Percentiles rank a stretch among this genome's conserved stretches.
Conservation (phyloP, 2,329 filamentous ascomycete species). For the Xylaria sp. region DNA sequence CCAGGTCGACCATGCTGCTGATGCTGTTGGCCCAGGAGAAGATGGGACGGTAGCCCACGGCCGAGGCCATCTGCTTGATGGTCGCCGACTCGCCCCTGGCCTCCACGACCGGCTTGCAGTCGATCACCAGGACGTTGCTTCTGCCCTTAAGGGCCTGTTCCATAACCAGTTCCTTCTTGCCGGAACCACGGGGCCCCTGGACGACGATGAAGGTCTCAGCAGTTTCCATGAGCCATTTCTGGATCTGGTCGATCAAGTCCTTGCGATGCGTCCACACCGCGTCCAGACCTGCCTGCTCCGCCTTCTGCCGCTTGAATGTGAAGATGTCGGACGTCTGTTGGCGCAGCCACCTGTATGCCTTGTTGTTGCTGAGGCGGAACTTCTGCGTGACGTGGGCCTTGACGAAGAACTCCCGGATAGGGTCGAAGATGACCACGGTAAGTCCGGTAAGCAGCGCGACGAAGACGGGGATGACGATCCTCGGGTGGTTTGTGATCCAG, state of each 20-base stretch:
- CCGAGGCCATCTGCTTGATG: slow-evolving; percentile 76
- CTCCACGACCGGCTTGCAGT: slow-evolving; percentile 92
- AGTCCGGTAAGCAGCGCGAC: slow-evolving; percentile 80
- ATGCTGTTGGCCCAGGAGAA: slow-evolving; percentile 97
- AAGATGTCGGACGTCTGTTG: slow-evolving; percentile 70
- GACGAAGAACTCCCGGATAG: slow-evolving; percentile 91
- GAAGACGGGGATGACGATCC: slow-evolving; percentile 81
- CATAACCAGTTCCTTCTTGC: slow-evolving; percentile 84
- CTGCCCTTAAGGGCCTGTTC: slow-evolving; percentile 79
- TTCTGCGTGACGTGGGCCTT: slow-evolving; percentile 81
- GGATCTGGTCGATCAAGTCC: slow-evolving; percentile 78
- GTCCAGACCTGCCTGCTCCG: slow-evolving; percentile 70
- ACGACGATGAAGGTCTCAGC: slow-evolving; percentile 92
- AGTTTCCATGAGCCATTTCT: slow-evolving; percentile 84
- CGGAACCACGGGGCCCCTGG: slow-evolving; percentile 87
- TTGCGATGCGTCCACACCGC: slow-evolving; percentile 89
- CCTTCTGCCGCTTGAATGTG: slow-evolving; percentile 57
- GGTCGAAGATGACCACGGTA: slow-evolving; percentile 90
- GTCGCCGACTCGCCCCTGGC: slow-evolving; percentile 85
- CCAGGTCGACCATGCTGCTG: slow-evolving; percentile 88
- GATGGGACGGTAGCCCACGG: slow-evolving; percentile 89
- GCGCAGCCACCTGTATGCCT: slow-evolving; percentile 79
- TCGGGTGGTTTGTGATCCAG: slow-evolving; percentile 83
- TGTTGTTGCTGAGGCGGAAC: slow-evolving; percentile 73
- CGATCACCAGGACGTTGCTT: slow-evolving; percentile 79